These are phyloP conservation scores for Pseudogymnoascus verrucosus DNA, from an alignment of 2,329 filamentous ascomycete species.

Conservation along the genomic window DNA sequence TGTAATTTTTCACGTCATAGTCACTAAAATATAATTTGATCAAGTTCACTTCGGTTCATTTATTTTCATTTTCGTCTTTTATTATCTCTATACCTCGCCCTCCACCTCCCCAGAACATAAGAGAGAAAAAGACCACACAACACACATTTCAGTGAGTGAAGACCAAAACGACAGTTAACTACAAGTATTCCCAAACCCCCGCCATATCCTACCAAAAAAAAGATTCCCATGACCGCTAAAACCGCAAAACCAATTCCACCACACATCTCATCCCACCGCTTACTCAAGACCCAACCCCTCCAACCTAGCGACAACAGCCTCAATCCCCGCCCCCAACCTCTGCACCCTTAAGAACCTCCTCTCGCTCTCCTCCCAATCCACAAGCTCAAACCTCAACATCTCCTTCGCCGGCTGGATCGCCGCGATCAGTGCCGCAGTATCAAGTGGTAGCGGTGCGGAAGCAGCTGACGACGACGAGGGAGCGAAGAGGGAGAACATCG, in stretches of 20 bases:
- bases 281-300: constrained; percentile 9
- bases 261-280: background rate
- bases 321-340: constrained; percentile 21
- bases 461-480: constrained; percentile 21
- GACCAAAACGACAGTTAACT: background rate
- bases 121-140: background rate
- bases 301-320: constrained; percentile 22
- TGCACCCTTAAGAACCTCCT: constrained; percentile 19
- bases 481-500: constrained; percentile 53
- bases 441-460: constrained; percentile 31
- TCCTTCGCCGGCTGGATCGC: constrained; percentile 57
- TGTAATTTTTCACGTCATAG: too few relatives aligned
- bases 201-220: background rate
- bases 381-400: constrained; percentile 53
- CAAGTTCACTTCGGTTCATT: too few relatives aligned
- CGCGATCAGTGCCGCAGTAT: constrained; percentile 41
- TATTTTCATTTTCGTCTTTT: too few relatives aligned
- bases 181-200: background rate
- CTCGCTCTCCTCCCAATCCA: constrained; percentile 40
- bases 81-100: too few relatives aligned
- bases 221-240: background rate
- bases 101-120: too few relatives aligned
- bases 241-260: constrained; percentile 1
- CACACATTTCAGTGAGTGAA: background rate
- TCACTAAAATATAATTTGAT: too few relatives aligned